Base-by-base conservation (phyloP, 2,329 filamentous ascomycete genomes). In the Diaporthe sp. region DNA sequence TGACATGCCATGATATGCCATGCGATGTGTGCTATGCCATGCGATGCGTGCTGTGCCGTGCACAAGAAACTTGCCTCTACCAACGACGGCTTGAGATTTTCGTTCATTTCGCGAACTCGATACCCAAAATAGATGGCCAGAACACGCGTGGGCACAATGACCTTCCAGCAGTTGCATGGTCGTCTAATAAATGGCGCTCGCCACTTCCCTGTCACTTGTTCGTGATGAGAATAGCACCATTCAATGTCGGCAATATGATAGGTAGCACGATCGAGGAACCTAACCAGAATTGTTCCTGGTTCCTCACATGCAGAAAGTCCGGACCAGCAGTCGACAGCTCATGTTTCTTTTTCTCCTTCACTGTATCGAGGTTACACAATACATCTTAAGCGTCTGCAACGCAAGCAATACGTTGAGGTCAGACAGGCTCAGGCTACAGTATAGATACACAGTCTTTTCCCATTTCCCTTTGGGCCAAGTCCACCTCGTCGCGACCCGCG, bases 1-100 rank as follows among this genome's bases (percentile, higher is more conserved):
- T 59, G 55, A 12, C 42, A n/a, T 51, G 7, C 47, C 65, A 30
- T n/a, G 65, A 32, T 55, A 32, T 66, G 44, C 63, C 63, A 66
- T 51, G n/a, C n/a, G n/a, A n/a, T n/a, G n/a, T n/a, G n/a, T n/a
- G n/a, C n/a, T n/a, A n/a, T n/a, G n/a, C n/a, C n/a, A n/a, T n/a
- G n/a, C n/a, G n/a, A n/a, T n/a, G n/a, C n/a, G n/a, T n/a, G 30
- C 44, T 27, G 25, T 51, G 44, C 44, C 32, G 32, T 66, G 63
- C 63, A 51, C 47, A 66, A 66, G 15, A 6, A 1, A 44, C 7
- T 22, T 25, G 13, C 25, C n/a, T 25, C 47, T 25, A 51, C 17
- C 37, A 32, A 44, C 17, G 3, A 13, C 17, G 2, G 17, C 25
- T 27, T 22, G 42, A n/a, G 17, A 19, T 35, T 30, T 30, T 44